These are phyloP conservation scores for Monosporascus ibericus DNA, from an alignment of 2,329 filamentous ascomycete species.

Conservation along the genomic window DNA sequence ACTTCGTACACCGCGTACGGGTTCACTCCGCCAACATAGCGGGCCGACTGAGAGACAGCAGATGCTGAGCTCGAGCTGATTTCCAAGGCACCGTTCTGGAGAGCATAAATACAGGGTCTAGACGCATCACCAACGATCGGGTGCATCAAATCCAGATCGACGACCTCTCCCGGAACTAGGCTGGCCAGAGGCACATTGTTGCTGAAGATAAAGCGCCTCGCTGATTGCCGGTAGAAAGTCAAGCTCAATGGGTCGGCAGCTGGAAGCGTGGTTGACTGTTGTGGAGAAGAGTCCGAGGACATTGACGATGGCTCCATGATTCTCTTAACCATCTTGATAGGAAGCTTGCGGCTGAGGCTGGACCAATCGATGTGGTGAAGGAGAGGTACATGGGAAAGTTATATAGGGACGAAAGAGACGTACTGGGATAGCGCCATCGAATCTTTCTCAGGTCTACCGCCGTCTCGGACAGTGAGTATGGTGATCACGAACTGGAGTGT, in stretches of 20 bases:
- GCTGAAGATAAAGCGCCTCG: constrained; percentile 1
- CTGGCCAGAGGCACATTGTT: constrained; percentile 1
- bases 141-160: constrained; percentile 1
- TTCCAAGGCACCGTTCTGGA: background rate
- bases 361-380: background rate
- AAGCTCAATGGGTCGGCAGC: constrained; percentile 4
- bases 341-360: background rate
- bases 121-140: background rate
- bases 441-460: background rate
- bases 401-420: background rate
- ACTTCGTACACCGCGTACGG: background rate
- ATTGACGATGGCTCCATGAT: background rate
- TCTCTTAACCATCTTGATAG: background rate
- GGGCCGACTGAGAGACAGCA: background rate
- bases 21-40: constrained; percentile 1
- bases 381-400: background rate
- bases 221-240: constrained; percentile 1
- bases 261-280: constrained; percentile 1
- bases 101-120: background rate
- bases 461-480: background rate
- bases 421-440: background rate
- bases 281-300: background rate
- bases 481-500: background rate
- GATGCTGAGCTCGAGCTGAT: background rate
- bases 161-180: background rate